Evolutionary conservation across 805 yeast species (phyloP), one percentile per base, ranked within the genome.

Genomic region (Ascoidea tarda): DNA sequence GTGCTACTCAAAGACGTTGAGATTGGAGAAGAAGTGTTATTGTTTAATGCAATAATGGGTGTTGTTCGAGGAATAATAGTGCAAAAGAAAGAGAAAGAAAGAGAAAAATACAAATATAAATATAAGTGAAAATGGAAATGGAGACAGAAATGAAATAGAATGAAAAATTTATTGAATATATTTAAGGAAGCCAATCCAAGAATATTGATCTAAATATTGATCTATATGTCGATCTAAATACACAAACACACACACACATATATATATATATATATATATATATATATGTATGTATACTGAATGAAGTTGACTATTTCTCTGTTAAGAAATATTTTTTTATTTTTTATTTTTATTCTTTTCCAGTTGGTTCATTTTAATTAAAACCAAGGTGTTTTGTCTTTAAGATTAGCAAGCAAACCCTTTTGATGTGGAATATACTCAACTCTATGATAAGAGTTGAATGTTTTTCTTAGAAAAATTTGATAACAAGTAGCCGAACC

Each of bases 401-500:
- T 68, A 49, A 79, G 66, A 48, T 86, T 84, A 50, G 75, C 73
- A 59, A 75, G 73, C 55, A 87, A 70, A 52, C 95, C 96, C 61
- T 77, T 77, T 75, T 88, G 96, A 54, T 67, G 66, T 51, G 95
- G 91, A 64, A 86, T 72, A 64, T 84, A 86, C 66, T 86, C 85
- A 59, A 87, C 73, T 69, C 96, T 81, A 68, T 87, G 91, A 67
- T 83, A 82, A 53, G 87, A 72, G 71, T 88, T 89, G 64, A 88
- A 64, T 70, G 88, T 89, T 81, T 88, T 88, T 76, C 96, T 83
- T 75, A 88, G 75, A 50, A 85, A 84, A 66, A 88, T 84, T 74
- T 88, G 96, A 74, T 78, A 89, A 69, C 96, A 87, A 52, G 95
- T 80, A 47, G 96, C 95, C 61, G 90, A 80, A 61, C 96, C 96